Conservation (phyloP, 768 basidiomycete genomes). For the Trametes coccinea region DNA sequence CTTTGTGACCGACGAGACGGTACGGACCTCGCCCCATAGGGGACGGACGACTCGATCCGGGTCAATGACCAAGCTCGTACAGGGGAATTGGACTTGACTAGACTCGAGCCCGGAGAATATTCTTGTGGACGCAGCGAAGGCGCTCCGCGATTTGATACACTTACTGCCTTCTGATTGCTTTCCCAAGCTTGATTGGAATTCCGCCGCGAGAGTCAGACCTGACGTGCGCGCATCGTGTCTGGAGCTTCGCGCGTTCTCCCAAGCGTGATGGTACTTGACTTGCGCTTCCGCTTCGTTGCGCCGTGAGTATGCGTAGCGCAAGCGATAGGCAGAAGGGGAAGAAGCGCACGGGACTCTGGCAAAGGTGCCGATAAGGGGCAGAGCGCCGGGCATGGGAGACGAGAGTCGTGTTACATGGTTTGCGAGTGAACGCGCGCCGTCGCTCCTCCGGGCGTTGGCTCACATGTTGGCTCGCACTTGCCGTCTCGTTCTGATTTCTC, state of each 20-base stretch:
- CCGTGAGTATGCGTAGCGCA: neutral
- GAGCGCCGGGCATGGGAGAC: neutral
- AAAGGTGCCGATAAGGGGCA: slow-evolving; percentile 14
- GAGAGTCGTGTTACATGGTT: neutral
- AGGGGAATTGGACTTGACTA: slow-evolving; percentile 11
- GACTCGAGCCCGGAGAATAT: slow-evolving; percentile 13
- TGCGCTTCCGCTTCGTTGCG: neutral
- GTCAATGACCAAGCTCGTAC: slow-evolving; percentile 3
- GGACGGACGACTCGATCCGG: slow-evolving; percentile 1
- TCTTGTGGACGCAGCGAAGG: slow-evolving; percentile 5
- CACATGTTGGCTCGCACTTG: slow-evolving; percentile 13
- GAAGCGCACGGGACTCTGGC: slow-evolving; percentile 5
- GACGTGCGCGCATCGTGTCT: slow-evolving; percentile 14
- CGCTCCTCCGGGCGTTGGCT: neutral
- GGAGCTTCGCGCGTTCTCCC: slow-evolving; percentile 5
- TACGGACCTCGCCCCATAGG: slow-evolving; percentile 5
- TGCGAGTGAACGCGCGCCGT: slow-evolving; percentile 3
- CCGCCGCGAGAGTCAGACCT: neutral
- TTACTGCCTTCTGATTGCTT: slow-evolving; percentile 18
- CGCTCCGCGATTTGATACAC: slow-evolving; percentile 20
- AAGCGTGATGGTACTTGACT: neutral
- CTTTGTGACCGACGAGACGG: slow-evolving; percentile 4
- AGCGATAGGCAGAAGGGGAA: slow-evolving; percentile 1
- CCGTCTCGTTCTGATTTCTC: slow-evolving; percentile 10
- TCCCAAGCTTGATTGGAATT: slow-evolving; percentile 6